A percentile compares a stretch with the other conserved stretches of the same genome.
Evolutionary conservation across 352 stramenopile genomes (phyloP).

Genomic region (Phytophthora capsici): DNA sequence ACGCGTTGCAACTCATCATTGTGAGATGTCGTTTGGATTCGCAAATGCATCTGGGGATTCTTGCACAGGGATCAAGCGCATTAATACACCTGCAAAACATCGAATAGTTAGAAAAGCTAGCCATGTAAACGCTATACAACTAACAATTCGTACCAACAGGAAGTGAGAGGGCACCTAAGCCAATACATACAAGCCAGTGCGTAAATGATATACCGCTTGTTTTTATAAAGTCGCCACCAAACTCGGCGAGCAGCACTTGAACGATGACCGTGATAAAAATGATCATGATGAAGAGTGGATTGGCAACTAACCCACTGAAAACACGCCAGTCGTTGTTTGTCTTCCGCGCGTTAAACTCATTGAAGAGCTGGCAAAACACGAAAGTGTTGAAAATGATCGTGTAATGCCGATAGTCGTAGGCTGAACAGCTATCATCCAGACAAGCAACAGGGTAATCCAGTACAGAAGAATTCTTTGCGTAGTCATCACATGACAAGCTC

Average conservation of each 20-base stretch:
- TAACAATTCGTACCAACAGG: conserved; percentile 60
- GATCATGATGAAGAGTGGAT: conserved; percentile 95
- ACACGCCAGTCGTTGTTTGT: conserved; percentile 97
- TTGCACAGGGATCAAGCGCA: conserved; percentile 75
- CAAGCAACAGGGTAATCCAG: conserved; percentile 59
- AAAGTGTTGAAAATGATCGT: conserved; percentile 99
- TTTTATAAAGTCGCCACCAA: conserved; percentile 91
- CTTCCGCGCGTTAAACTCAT: conserved; percentile 82
- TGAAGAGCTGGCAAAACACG: conserved; percentile 96
- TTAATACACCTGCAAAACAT: conserved; percentile 56
- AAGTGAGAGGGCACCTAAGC: conserved; percentile 64
- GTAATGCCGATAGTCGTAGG: conserved; percentile 93
- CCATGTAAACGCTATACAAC: not conserved
- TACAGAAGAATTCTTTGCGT: conserved; percentile 36
- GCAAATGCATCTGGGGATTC: conserved; percentile 73
- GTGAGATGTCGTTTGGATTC: conserved; percentile 75
- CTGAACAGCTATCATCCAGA: conserved; percentile 49
- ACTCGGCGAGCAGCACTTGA: conserved; percentile 96
- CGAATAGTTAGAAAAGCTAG: not conserved
- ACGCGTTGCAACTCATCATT: conserved; percentile 25
- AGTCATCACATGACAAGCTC: conserved; percentile 67
- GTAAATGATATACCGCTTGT: conserved; percentile 68
- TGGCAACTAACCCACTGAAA: conserved; percentile 92
- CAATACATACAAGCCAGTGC: conserved; percentile 72
- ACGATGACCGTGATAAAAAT: conserved; percentile 92